Percentiles rank a stretch among this genome's conserved stretches.
These are phyloP conservation scores for Colletotrichum chlorophyti DNA, from an alignment of 2,329 filamentous ascomycete species.

Conservation along the genomic window DNA sequence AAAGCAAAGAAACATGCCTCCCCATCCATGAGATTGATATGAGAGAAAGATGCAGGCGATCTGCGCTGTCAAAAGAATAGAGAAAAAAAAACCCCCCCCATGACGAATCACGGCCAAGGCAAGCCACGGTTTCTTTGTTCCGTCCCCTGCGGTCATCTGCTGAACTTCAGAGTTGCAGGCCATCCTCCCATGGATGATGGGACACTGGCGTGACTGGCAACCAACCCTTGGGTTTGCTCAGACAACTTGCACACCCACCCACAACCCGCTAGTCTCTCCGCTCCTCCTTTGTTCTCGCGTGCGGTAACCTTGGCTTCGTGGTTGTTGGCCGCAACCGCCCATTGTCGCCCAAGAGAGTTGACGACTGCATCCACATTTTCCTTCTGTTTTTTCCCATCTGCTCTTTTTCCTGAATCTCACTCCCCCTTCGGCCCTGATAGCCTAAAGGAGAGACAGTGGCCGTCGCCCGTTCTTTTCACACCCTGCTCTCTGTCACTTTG, in stretches of 20 bases:
- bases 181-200: not conserved
- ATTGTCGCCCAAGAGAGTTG: constrained; percentile 21
- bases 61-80: not conserved
- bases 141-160: constrained; percentile 7
- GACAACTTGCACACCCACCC: constrained; percentile 13
- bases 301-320: constrained; percentile 19
- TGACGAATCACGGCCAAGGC: constrained; percentile 24
- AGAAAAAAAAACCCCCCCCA: no score
- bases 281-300: constrained; percentile 26
- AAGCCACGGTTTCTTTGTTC: constrained; percentile 26
- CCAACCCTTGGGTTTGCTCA: constrained; percentile 13
- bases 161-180: constrained; percentile 7
- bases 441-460: not conserved
- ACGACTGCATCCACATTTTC: constrained; percentile 23
- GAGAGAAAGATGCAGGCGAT: not conserved
- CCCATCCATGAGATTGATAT: not conserved
- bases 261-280: no score
- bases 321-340: constrained; percentile 26
- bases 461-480: constrained; percentile 1
- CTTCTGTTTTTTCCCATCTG: no score
- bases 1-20: no score
- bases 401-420: not conserved
- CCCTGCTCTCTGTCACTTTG: constrained; percentile 12
- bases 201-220: not conserved
- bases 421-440: no score